Base-by-base conservation (phyloP, 352 stramenopile species). In the Phytophthora cactorum region DNA sequence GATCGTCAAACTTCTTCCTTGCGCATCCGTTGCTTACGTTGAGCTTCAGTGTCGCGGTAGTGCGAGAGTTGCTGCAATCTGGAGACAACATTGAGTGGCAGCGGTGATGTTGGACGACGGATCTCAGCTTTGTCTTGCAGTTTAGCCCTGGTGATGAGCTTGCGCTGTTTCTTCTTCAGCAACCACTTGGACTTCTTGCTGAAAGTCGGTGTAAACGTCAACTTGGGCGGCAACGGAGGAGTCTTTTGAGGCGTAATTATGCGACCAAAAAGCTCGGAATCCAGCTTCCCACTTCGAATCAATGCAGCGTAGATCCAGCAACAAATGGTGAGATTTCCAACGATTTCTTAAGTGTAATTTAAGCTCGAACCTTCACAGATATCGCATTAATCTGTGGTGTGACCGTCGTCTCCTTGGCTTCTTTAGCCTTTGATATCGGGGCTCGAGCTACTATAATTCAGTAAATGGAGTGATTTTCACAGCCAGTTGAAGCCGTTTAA, bases 251-350 rank as follows among this genome's bases (percentile, higher is more conserved):
- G 58, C 27, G 56, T 66, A 1, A 65, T 36, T 50, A 78, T 70
- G 5, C 77, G 74, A 12, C 63, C 62, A 22, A 54, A 45, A 7
- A 72, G 47, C 29, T 72, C 63, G 1, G 62, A 52, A 32, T 81
- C 66, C 2, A 86, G 57, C 2, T 73, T 72, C 0, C 73, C 77
- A 15, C 71, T 84, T 50, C 68, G 55, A 29, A 90, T 73, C 46
- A 88, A 45, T 5, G 72, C 72, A 7, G 76, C 70, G 32, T 84
- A 89, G 15, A 89, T 87, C 81, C 87, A 62, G 36, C n/a, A 38
- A 43, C 27, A 39, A n/a, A n/a, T n/a, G n/a, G n/a, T 10, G 27
- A 31, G 12, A 44, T 15, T 9, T 52, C 11, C 36, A 43, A 52
- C 9, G 14, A n/a, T n/a, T n/a, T n/a, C n/a, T n/a, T n/a, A n/a